Evolutionary conservation across 164 flowering plant genomes (phyloP).

Genomic region (Magnolia changhungtana): DNA sequence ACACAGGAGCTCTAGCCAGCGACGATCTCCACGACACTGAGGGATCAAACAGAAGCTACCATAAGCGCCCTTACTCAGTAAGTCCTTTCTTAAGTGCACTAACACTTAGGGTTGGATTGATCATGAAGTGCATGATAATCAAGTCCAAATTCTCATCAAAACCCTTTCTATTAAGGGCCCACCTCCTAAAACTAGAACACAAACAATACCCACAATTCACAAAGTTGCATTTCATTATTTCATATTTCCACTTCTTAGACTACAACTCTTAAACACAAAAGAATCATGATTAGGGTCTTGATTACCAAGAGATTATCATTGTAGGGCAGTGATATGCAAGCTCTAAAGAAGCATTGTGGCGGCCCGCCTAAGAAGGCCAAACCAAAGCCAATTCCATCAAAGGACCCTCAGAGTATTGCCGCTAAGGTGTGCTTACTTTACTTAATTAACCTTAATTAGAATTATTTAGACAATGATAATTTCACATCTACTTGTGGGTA

Average conservation of each 20-base stretch:
- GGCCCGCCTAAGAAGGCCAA: slow-evolving; percentile 43
- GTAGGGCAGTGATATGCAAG: slow-evolving; percentile 13
- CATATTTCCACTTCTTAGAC: neutral
- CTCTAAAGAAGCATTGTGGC: slow-evolving; percentile 53
- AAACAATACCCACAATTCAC: neutral
- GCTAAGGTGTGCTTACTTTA: slow-evolving; percentile 55
- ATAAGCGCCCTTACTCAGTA: slow-evolving; percentile 57
- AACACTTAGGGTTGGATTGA: neutral
- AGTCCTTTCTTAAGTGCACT: neutral
- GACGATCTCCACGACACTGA: slow-evolving; percentile 28
- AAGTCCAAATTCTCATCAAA: neutral
- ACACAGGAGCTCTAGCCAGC: slow-evolving; percentile 24
- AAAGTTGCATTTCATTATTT: neutral
- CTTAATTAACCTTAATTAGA: neutral
- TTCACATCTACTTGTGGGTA: neutral
- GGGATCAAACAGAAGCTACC: slow-evolving; percentile 23
- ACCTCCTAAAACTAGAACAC: neutral
- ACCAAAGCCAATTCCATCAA: slow-evolving; percentile 39
- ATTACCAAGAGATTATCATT: neutral
- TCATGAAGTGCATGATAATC: neutral
- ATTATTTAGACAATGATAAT: neutral
- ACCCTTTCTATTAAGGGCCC: neutral
- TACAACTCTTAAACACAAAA: neutral
- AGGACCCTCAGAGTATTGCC: slow-evolving; percentile 90
- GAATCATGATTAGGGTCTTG: neutral